phyloP scores from a whole-genome alignment of 202 grass and related monocot genomes.

The Eragrostis tef region DNA sequence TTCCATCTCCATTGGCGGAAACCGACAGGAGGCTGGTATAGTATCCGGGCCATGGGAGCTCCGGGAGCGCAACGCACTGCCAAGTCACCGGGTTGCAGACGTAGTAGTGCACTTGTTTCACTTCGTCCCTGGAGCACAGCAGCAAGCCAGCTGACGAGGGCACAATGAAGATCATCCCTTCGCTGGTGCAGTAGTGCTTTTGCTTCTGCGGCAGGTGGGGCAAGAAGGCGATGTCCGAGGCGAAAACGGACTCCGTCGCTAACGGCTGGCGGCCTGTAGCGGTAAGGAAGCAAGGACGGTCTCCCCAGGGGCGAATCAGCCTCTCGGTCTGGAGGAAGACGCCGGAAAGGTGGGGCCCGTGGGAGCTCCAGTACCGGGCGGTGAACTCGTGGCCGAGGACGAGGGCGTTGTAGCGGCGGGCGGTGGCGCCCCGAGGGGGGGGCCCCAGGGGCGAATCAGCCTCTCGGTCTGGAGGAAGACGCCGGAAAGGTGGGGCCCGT shows the following conservation, averaged over 20 bases:
- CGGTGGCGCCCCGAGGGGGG: too few species aligned
- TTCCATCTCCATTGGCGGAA: neutral
- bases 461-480: constrained; percentile 3
- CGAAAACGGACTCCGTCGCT: neutral
- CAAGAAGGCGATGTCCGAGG: neutral
- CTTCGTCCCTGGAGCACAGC: constrained; percentile 7
- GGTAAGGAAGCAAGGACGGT: neutral
- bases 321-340: constrained; percentile 3
- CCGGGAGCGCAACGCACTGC: constrained; percentile 24
- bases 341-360: constrained; percentile 13
- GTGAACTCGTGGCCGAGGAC: neutral
- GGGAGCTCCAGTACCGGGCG: neutral
- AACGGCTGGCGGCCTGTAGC: neutral
- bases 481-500: constrained; percentile 13
- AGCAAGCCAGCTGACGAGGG: constrained; percentile 15
- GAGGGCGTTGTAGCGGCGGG: constrained; percentile 9
- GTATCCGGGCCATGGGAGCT: neutral
- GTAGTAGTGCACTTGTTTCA: constrained; percentile 13
- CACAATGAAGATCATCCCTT: neutral
- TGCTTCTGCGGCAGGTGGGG: neutral
- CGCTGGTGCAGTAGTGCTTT: neutral
- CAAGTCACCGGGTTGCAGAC: constrained; percentile 27
- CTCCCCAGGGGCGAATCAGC: neutral
- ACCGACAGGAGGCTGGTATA: neutral
- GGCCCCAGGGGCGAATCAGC: neutral